These are phyloP conservation scores for Begonia peltatifolia DNA, from an alignment of 306 rosid species.

Conservation along the genomic window DNA sequence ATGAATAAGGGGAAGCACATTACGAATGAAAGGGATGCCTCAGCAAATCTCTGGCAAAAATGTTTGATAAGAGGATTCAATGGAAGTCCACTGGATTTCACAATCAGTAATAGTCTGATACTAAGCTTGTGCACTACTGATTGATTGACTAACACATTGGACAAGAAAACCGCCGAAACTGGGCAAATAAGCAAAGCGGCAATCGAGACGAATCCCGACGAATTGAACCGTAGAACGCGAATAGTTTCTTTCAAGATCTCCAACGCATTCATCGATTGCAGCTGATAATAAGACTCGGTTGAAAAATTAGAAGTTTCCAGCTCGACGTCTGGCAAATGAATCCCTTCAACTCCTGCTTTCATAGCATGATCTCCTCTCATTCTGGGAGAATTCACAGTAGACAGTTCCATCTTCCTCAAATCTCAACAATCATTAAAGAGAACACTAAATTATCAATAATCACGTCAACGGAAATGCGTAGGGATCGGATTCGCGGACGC, in stretches of 20 bases:
- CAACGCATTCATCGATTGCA: constrained; percentile 73
- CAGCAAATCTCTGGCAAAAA: constrained; percentile 60
- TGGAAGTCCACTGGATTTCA: constrained; percentile 79
- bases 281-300: constrained; percentile 11
- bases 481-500: constrained; percentile 16
- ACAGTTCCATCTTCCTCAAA: constrained; percentile 38
- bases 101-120: constrained; percentile 55
- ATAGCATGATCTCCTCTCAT: constrained; percentile 30
- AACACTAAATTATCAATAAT: background rate
- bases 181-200: constrained; percentile 67
- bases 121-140: constrained; percentile 52
- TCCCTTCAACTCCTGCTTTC: constrained; percentile 43
- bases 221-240: constrained; percentile 71
- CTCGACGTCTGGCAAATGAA: constrained; percentile 19
- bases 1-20: constrained; percentile 60
- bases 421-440: constrained; percentile 10
- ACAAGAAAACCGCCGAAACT: constrained; percentile 55
- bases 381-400: constrained; percentile 37
- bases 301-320: constrained; percentile 21
- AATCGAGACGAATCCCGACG: constrained; percentile 53
- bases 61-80: constrained; percentile 66
- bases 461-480: constrained; percentile 1
- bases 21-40: constrained; percentile 40
- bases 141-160: constrained; percentile 55
- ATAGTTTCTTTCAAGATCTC: constrained; percentile 81